Conservation (phyloP, 2,329 filamentous ascomycete genomes). For the Rachicladosporium sp. region DNA sequence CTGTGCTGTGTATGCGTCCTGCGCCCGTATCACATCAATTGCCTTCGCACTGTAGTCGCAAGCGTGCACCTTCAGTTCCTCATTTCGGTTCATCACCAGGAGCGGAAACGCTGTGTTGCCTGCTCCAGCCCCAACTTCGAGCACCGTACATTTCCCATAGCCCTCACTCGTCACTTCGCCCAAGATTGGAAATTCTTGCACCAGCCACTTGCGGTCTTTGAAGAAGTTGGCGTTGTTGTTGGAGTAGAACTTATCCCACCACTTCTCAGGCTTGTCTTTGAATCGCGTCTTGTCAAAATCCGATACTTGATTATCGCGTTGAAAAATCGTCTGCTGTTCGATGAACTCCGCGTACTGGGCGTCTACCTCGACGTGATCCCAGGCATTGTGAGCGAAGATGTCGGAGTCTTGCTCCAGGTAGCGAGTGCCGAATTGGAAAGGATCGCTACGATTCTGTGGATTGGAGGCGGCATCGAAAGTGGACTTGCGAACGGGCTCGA, state of each 20-base stretch:
- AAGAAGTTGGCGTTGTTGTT: constrained; percentile 97
- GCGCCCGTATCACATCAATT: constrained; percentile 77
- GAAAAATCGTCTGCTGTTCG: constrained; percentile 69
- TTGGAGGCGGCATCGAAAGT: constrained; percentile 53
- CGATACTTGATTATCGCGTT: constrained; percentile 74
- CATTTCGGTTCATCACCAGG: constrained; percentile 71
- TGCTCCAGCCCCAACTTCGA: constrained; percentile 90
- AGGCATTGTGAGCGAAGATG: constrained; percentile 95
- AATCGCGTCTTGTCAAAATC: constrained; percentile 89
- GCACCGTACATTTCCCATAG: constrained; percentile 56
- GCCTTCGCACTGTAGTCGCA: constrained; percentile 95
- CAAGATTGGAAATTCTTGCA: constrained; percentile 90
- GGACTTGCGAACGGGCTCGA: constrained; percentile 33
- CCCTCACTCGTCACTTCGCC: constrained; percentile 58
- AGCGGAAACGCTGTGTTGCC: constrained; percentile 96
- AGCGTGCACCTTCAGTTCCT: constrained; percentile 70
- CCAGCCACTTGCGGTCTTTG: constrained; percentile 95
- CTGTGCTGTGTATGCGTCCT: constrained; percentile 58
- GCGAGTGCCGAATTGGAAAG: constrained; percentile 90
- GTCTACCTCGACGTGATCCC: constrained; percentile 96
- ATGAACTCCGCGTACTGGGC: constrained; percentile 77
- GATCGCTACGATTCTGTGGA: constrained; percentile 78
- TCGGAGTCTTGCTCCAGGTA: constrained; percentile 73
- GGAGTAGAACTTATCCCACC: constrained; percentile 98
- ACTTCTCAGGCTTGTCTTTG: constrained; percentile 81